Conservation (phyloP, 202 grass and related monocot genomes). For the Carex arenaria region DNA sequence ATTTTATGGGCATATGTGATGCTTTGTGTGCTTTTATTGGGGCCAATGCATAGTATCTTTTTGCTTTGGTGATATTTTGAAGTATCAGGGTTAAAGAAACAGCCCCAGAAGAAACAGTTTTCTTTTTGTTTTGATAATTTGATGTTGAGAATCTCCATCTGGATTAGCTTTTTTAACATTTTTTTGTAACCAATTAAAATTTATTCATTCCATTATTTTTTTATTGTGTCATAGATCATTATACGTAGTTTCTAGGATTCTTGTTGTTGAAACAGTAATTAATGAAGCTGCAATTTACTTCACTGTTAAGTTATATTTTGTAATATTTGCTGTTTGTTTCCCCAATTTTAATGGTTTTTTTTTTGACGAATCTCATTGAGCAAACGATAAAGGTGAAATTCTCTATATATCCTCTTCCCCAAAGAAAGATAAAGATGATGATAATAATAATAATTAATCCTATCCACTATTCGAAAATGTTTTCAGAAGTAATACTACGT, state of each 20-base stretch:
- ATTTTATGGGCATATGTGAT: background rate
- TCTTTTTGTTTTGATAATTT: background rate
- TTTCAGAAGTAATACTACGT: no score
- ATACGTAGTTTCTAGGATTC: background rate
- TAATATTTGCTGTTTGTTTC: no score
- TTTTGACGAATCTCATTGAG: no score
- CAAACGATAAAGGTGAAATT: no score
- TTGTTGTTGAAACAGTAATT: background rate
- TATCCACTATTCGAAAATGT: no score
- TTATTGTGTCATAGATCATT: background rate
- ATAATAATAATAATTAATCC: no score
- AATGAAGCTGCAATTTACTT: no score
- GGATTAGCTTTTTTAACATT: background rate
- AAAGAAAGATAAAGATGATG: no score
- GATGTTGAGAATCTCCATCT: background rate
- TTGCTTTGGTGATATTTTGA: background rate
- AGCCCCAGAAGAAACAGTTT: background rate
- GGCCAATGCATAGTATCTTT: background rate
- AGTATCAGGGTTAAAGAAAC: background rate
- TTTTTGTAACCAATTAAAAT: background rate
- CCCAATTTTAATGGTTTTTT: no score
- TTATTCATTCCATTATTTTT: background rate
- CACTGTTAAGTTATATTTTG: no score
- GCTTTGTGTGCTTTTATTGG: background rate
- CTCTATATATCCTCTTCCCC: no score